Conservation (phyloP, 257 asterid species). For the Nicotiana undulata region DNA sequence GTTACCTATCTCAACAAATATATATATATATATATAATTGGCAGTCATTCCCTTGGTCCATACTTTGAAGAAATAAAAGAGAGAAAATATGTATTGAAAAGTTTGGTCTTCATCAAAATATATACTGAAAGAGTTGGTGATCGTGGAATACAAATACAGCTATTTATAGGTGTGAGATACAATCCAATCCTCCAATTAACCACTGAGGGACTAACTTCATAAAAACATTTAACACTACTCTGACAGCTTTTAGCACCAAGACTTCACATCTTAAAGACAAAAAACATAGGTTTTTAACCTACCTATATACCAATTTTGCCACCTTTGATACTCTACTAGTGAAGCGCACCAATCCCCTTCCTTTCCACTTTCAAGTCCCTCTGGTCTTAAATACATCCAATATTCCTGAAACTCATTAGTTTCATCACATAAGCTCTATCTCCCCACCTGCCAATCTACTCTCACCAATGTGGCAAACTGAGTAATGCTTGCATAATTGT, state of each 20-base stretch:
- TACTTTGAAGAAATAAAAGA: background rate
- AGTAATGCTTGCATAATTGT: background rate
- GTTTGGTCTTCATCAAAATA: background rate
- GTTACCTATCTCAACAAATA: too few species aligned
- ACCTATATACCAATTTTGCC: background rate
- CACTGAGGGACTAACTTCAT: background rate
- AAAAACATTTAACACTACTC: background rate
- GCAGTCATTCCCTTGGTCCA: background rate
- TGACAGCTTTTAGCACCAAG: background rate
- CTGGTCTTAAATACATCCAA: background rate
- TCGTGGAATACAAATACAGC: background rate
- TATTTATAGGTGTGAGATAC: background rate
- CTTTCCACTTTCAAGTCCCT: background rate
- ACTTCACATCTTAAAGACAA: background rate
- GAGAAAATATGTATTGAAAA: background rate
- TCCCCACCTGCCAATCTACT: background rate
- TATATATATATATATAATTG: background rate
- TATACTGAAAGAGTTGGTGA: background rate
- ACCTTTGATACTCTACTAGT: background rate
- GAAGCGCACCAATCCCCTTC: background rate
- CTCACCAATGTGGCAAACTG: background rate
- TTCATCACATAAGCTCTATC: background rate
- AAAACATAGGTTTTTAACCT: background rate
- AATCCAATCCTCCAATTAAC: background rate
- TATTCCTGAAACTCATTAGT: background rate